Evolutionary conservation across 169 alveolate species (phyloP).

Genomic region (Cystoisospora suis): DNA sequence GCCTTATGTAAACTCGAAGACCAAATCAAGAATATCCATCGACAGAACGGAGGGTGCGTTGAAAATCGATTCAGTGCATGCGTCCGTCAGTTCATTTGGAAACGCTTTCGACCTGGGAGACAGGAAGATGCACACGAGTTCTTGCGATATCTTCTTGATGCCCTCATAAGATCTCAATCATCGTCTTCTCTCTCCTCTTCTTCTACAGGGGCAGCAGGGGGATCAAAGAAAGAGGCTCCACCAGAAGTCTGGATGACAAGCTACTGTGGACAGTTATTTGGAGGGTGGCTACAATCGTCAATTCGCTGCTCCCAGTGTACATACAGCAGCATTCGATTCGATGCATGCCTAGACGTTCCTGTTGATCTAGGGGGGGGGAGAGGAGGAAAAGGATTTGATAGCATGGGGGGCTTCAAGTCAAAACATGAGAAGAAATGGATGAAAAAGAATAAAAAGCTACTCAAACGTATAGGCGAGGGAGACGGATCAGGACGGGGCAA

Average conservation of each 20-base stretch:
- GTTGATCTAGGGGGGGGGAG: conserved; percentile 54
- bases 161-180: conserved; percentile 56
- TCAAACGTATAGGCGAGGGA: background rate
- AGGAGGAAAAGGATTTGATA: background rate
- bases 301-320: conserved; percentile 68
- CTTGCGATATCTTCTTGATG: conserved; percentile 70
- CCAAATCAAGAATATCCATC: conserved; percentile 65
- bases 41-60: conserved; percentile 45
- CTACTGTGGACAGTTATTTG: conserved; percentile 72
- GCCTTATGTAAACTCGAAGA: conserved; percentile 74
- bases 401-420: background rate
- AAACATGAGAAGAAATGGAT: background rate
- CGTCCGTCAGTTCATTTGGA: conserved; percentile 72
- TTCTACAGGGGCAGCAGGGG: conserved; percentile 17
- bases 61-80: conserved; percentile 55
- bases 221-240: conserved; percentile 56
- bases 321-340: conserved; percentile 68
- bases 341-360: conserved; percentile 73
- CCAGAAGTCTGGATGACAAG: conserved; percentile 72
- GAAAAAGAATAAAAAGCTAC: background rate
- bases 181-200: background rate
- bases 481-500: background rate
- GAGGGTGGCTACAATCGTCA: conserved; percentile 73
- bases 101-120: conserved; percentile 65
- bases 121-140: conserved; percentile 79